These are phyloP conservation scores for Acacia acuminata DNA, from an alignment of 306 rosid genomes.

Conservation along the genomic window DNA sequence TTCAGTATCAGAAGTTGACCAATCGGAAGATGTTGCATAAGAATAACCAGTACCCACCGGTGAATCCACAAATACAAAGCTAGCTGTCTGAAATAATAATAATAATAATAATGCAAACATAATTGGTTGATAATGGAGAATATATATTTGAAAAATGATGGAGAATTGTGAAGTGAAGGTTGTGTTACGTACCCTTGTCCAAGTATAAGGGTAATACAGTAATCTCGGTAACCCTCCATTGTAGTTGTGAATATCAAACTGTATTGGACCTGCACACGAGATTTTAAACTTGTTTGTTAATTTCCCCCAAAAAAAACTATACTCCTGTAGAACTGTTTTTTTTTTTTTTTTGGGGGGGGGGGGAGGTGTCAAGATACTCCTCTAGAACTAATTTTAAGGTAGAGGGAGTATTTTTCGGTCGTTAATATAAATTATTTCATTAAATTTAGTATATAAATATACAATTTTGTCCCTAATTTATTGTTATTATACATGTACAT, in stretches of 20 bases:
- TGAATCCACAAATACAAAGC: conserved; percentile 29
- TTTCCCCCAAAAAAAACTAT: no score
- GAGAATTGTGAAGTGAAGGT: background rate
- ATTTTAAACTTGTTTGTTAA: background rate
- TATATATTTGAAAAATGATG: background rate
- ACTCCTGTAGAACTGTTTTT: no score
- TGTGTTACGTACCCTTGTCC: conserved; percentile 27
- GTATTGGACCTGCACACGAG: conserved; percentile 11
- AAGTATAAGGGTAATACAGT: conserved; percentile 22
- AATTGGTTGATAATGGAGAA: background rate
- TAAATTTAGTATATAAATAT: no score
- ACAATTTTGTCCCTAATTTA: no score
- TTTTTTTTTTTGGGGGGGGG: no score
- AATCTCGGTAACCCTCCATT: conserved; percentile 26
- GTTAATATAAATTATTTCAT: no score
- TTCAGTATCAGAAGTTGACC: conserved; percentile 20
- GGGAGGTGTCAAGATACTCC: no score
- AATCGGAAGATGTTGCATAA: conserved; percentile 15
- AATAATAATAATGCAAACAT: background rate
- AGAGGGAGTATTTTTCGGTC: no score
- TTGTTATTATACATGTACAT: no score
- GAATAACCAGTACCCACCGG: conserved; percentile 32
- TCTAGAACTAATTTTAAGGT: no score
- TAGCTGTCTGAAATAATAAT: conserved; percentile 25
- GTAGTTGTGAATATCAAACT: conserved; percentile 21